phyloP scores from a whole-genome alignment of 495 filamentous ascomycete genomes.

The Opeltia flavorubescens region DNA sequence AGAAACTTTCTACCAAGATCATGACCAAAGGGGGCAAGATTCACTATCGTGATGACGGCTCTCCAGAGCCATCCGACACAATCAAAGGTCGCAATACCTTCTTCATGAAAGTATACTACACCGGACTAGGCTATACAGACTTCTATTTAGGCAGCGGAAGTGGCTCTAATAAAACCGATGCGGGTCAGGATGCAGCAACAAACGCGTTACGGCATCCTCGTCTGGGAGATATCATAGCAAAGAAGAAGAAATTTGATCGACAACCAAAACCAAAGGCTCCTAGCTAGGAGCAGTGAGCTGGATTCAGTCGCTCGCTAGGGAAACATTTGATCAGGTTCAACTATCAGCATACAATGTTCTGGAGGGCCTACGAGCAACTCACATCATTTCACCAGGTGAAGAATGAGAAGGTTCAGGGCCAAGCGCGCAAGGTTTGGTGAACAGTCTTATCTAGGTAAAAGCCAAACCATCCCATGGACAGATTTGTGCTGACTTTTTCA shows the following conservation, averaged over 20 bases:
- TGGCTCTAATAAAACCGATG: constrained; percentile 57
- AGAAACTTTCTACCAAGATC: constrained; percentile 40
- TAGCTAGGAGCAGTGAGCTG: background rate
- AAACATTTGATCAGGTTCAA: no score
- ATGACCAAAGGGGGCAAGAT: constrained; percentile 46
- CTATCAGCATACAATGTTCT: no score
- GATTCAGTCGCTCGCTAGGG: no score
- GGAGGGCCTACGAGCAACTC: no score
- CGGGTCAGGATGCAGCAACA: constrained; percentile 55
- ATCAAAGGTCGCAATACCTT: constrained; percentile 40
- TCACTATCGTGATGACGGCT: constrained; percentile 45
- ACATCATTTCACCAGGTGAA: no score
- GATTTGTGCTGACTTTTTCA: no score
- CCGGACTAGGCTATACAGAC: constrained; percentile 56
- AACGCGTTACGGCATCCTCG: constrained; percentile 49
- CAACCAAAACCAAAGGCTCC: constrained; percentile 5
- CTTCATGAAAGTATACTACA: constrained; percentile 57
- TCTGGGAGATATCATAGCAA: constrained; percentile 38
- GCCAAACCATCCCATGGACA: no score
- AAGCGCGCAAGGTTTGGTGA: no score
- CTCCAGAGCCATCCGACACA: constrained; percentile 35
- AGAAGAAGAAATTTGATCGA: constrained; percentile 29
- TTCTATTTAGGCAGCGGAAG: constrained; percentile 51
- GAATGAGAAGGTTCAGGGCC: no score
- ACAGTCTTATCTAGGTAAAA: no score